Evolutionary conservation across 2,329 filamentous ascomycete genomes (phyloP), one percentile per base, ranked within the genome.

Genomic region (Fusarium sororula): DNA sequence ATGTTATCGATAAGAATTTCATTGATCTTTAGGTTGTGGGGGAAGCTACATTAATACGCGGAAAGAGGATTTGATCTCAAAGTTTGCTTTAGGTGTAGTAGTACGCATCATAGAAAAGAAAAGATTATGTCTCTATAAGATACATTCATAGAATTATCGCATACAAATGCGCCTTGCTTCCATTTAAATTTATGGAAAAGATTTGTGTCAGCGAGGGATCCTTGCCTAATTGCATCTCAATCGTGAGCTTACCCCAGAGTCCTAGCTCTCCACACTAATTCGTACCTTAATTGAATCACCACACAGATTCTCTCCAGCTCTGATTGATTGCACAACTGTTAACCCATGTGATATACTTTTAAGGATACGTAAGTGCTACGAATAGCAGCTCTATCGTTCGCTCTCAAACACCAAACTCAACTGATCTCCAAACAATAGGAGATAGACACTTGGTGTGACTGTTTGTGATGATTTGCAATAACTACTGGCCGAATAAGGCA

Each of bases 1-100:
- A 26, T 72, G 71, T 74, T 74, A 74, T 74, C 71, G 71, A 74
- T 74, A 74, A 74, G 71, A 41, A 24, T 63, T 67, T 24, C 35
- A 20, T 39, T 58, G 14, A 39, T 54, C 35, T 68, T 64, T 26
- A 26, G 24, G 24, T 26, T 45, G 71, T 63, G 71, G 67, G 67
- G 67, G 64, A 54, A 51, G 41, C 42, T 45, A 6, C 18, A 42
- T 24, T 24, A 32, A 11, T 17, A 39, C 20, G 24, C 20, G 8
- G 17, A 18, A 22, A 10, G 51, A 38, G 51, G 24, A n/a, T 22
- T 54, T 6, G 4, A 8, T 28, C 44, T 53, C 14, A 44, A 42
- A 28, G 11, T n/a, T 26, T 54, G 32, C n/a, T n/a, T 18, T 38
- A 17, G 7, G 32, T 35, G 32, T 18, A 37, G n/a, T n/a, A 48